Base-by-base conservation (phyloP, 2,329 filamentous ascomycete species). In the Xylariaceae sp. region DNA sequence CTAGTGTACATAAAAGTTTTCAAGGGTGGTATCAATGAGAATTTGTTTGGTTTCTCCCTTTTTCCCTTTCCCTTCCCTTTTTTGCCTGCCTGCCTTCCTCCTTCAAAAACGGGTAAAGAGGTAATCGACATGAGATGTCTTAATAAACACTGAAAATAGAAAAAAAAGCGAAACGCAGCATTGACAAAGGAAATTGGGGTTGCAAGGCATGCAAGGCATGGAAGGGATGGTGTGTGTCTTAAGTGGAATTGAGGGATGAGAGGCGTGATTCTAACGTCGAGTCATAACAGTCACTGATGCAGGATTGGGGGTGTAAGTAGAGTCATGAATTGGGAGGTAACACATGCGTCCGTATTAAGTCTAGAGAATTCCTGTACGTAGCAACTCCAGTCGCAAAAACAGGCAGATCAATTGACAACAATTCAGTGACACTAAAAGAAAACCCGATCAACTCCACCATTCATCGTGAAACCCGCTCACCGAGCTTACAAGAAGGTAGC, bases 401-500 rank as follows among this genome's bases (percentile, higher is more conserved):
- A 63, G 65, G 61, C 65, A 55, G 56, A 65, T 65, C 61, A 68
- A 70, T 71, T 66, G 66, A 70, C 67, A 68, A 67, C 59, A 65
- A 59, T 66, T 70, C 67, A 66, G 65, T 65, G 64, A 69, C 66
- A 70, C 60, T 66, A 60, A 64, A 62, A 66, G 67, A 53, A 44
- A 59, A 66, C 60, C 64, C 57, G 62, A 60, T 53, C 57, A 62
- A 67, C 60, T 60, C 63, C 63, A 42, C 52, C 45, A 53, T 57
- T 55, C 37, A 51, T 53, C n/a, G 49, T 37, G 35, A 37, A 51
- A 57, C 11, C 35, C 55, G 49, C 9, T 47, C 52, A 58, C 45
- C 55, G 54, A 56, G 57, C 65, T 80, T 82, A 84, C 73, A 85
- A 72, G 68, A 83, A 73, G 68, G 82, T 78, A 57, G 63, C 59